Evolutionary conservation across 148 eudicot genomes (phyloP).

Genomic region (Camellia lanceoleosa): DNA sequence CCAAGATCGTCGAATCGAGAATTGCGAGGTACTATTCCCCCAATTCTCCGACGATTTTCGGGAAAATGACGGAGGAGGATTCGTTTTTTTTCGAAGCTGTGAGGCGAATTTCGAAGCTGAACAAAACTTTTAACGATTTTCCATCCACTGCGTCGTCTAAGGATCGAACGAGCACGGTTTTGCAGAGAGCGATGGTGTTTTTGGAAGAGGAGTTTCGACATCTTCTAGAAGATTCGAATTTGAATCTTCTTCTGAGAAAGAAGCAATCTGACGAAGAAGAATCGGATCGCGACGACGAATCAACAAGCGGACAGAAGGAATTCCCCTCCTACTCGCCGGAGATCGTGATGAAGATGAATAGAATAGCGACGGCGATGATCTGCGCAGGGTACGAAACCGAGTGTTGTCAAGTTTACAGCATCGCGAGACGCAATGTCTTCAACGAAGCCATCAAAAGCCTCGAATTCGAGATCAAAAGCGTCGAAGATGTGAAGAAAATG

Average conservation of each 20-base stretch:
- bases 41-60: conserved; percentile 6
- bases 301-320: conserved; percentile 10
- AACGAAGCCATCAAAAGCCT: conserved; percentile 36
- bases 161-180: conserved; percentile 42
- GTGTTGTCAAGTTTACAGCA: conserved; percentile 45
- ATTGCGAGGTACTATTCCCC: conserved; percentile 39
- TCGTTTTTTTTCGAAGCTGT: conserved; percentile 36
- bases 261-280: not conserved
- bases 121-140: conserved; percentile 31
- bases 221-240: conserved; percentile 40
- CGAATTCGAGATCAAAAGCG: conserved; percentile 49
- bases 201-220: conserved; percentile 64
- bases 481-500: conserved; percentile 64
- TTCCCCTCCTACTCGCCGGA: conserved; percentile 42
- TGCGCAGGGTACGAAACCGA: conserved; percentile 54
- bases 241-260: too few species aligned
- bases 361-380: conserved; percentile 51
- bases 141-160: conserved; percentile 23
- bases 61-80: conserved; percentile 33
- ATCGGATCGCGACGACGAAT: conserved; percentile 9
- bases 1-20: conserved; percentile 39
- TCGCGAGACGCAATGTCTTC: conserved; percentile 43
- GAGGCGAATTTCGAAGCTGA: conserved; percentile 31
- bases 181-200: conserved; percentile 61
- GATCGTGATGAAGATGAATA: conserved; percentile 27